Conservation (phyloP, 257 asterid genomes). For the Capsicum pubescens region DNA sequence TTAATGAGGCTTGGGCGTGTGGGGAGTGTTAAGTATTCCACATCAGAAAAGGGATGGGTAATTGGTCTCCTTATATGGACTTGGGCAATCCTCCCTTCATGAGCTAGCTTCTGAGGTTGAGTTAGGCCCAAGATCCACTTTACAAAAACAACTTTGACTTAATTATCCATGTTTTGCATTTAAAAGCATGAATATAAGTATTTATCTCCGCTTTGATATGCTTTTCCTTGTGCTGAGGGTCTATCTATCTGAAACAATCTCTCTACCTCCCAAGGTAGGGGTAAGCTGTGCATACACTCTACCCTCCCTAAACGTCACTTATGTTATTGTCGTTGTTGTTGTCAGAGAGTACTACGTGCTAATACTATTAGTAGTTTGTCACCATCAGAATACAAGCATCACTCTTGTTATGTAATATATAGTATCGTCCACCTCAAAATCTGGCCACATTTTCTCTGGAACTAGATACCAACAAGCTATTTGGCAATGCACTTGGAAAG, state of each 20-base stretch:
- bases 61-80: too few species aligned
- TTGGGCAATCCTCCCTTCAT: too few species aligned
- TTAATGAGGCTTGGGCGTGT: too few species aligned
- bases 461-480: background rate
- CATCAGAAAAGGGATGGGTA: too few species aligned
- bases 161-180: background rate
- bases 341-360: background rate
- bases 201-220: background rate
- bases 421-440: background rate
- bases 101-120: too few species aligned
- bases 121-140: too few species aligned
- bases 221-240: background rate
- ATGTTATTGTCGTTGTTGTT: background rate
- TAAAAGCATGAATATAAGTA: conserved; percentile 15
- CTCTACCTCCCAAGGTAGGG: background rate
- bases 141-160: background rate
- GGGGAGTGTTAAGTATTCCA: too few species aligned
- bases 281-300: background rate
- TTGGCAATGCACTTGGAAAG: background rate
- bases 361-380: background rate
- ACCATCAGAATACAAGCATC: background rate
- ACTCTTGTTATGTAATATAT: background rate
- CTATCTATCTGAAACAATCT: background rate
- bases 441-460: background rate
- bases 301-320: background rate